A percentile compares a stretch with the other conserved stretches of the same genome.
Conservation (phyloP, 2,329 filamentous ascomycete species). For the Gremmenia infestans region DNA sequence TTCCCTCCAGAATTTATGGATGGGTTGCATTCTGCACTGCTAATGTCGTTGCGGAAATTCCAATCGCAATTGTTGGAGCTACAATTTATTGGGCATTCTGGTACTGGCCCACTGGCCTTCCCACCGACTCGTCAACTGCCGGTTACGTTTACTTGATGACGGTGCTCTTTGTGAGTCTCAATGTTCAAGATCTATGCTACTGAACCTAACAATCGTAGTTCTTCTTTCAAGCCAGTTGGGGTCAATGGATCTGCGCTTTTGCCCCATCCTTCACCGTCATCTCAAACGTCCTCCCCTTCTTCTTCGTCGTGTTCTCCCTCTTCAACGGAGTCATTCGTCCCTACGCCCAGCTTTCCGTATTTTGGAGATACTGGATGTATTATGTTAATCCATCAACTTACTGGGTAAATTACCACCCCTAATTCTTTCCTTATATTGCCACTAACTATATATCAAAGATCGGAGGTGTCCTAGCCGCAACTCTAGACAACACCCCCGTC, state of each 20-base stretch:
- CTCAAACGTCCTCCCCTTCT: conserved; percentile 47
- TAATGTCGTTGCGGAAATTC: conserved; percentile 68
- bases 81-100: conserved; percentile 69
- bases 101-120: conserved; percentile 73
- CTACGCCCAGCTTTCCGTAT: conserved; percentile 46
- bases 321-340: conserved; percentile 69
- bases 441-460: conserved; percentile 37
- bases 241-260: conserved; percentile 81
- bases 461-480: conserved; percentile 61
- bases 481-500: conserved; percentile 48
- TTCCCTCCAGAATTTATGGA: conserved; percentile 69
- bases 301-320: conserved; percentile 61
- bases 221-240: conserved; percentile 70
- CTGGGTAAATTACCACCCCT: conserved; percentile 30
- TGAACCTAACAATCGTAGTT: conserved; percentile 35
- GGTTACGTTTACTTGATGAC: conserved; percentile 78
- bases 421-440: neutral
- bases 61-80: conserved; percentile 58
- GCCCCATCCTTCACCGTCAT: conserved; percentile 76
- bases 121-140: conserved; percentile 56
- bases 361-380: conserved; percentile 44
- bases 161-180: conserved; percentile 52
- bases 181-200: neutral
- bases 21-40: conserved; percentile 74
- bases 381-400: conserved; percentile 64